Evolutionary conservation across 75 land plant genomes (phyloP).

Genomic region (Sequoiadendron giganteum): DNA sequence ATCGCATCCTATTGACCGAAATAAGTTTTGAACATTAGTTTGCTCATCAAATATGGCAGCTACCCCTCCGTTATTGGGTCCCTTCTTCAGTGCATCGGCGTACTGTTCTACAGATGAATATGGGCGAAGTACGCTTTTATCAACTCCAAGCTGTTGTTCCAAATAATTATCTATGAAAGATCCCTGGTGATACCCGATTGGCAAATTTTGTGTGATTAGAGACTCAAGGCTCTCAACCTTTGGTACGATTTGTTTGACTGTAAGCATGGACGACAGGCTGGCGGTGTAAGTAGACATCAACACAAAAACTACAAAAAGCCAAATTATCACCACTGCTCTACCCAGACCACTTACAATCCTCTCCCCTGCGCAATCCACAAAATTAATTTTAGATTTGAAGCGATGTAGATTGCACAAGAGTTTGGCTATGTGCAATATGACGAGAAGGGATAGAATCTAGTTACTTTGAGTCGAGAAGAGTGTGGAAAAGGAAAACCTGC

Average conservation of each 20-base stretch:
- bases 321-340: constrained; percentile 17
- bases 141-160: constrained; percentile 17
- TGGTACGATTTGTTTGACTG: constrained; percentile 36
- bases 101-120: constrained; percentile 18
- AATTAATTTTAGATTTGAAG: neutral
- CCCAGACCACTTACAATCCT: constrained; percentile 20
- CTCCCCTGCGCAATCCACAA: constrained; percentile 18
- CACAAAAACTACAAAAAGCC: constrained; percentile 24
- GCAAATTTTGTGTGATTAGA: constrained; percentile 14
- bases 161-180: constrained; percentile 43
- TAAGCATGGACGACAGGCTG: constrained; percentile 49
- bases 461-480: constrained; percentile 57
- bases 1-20: constrained; percentile 14
- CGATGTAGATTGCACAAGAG: neutral
- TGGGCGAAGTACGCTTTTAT: constrained; percentile 16
- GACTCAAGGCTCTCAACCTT: constrained; percentile 17
- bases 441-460: neutral
- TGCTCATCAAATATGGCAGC: constrained; percentile 38
- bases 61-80: constrained; percentile 23
- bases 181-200: constrained; percentile 39
- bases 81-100: constrained; percentile 30
- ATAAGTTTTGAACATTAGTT: constrained; percentile 25
- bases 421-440: neutral
- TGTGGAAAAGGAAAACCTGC: constrained; percentile 56
- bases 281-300: constrained; percentile 47